Conservation (phyloP, 2,329 filamentous ascomycete genomes). For the Fonsecaea monophora region DNA sequence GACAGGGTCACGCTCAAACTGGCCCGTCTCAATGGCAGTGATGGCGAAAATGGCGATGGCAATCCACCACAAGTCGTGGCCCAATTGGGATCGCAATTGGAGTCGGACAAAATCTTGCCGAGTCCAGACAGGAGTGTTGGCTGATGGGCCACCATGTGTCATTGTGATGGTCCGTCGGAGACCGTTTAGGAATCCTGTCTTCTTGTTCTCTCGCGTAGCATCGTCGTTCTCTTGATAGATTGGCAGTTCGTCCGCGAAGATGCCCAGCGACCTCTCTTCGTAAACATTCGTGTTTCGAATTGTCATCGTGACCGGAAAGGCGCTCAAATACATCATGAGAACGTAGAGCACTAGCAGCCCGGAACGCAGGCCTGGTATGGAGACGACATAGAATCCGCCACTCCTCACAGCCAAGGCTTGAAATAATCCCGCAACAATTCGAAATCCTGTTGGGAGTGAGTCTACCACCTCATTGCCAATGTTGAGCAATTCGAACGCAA, state of each 20-base stretch:
- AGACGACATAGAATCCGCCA: conserved; percentile 59
- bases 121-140: conserved; percentile 39
- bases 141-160: conserved; percentile 19
- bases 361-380: conserved; percentile 58
- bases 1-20: conserved; percentile 61
- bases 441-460: conserved; percentile 52
- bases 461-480: conserved; percentile 58
- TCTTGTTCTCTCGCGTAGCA: conserved; percentile 13
- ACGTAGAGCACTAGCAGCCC: conserved; percentile 78
- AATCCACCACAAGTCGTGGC: conserved; percentile 72
- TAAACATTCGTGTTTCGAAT: conserved; percentile 81
- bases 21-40: conserved; percentile 64
- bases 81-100: conserved; percentile 69
- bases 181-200: conserved; percentile 19
- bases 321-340: conserved; percentile 99
- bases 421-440: conserved; percentile 64
- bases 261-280: conserved; percentile 70
- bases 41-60: conserved; percentile 67
- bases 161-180: conserved; percentile 28
- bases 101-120: conserved; percentile 60
- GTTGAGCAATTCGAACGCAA: conserved; percentile 50
- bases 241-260: conserved; percentile 53
- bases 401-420: conserved; percentile 61
- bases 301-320: conserved; percentile 95
- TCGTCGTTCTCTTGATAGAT: not conserved